Conservation (phyloP, 2,329 filamentous ascomycete genomes). For the Elsinoe perseae region DNA sequence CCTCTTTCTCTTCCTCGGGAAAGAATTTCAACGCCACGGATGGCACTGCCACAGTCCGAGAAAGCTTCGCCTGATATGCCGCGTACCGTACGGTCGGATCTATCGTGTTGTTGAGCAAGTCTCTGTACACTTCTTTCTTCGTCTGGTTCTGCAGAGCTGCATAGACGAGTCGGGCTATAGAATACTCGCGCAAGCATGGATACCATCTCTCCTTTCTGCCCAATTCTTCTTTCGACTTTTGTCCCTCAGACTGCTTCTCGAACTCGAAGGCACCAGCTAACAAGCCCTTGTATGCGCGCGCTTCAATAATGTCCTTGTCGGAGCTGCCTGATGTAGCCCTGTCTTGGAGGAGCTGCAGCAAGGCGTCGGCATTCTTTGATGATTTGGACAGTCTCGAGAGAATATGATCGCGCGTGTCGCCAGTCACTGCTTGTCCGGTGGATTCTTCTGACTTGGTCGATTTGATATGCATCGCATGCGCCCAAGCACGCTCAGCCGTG, state of each 20-base stretch:
- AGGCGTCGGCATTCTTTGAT: slow-evolving; percentile 57
- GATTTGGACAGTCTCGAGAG: slow-evolving; percentile 81
- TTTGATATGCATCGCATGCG: slow-evolving; percentile 93
- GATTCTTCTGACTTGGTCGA: slow-evolving; percentile 69
- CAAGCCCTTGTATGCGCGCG: slow-evolving; percentile 71
- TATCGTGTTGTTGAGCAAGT: slow-evolving; percentile 74
- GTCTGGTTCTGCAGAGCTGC: slow-evolving; percentile 59
- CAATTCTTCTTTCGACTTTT: slow-evolving; percentile 31
- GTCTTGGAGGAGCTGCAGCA: slow-evolving; percentile 60
- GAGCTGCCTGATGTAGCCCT: slow-evolving; percentile 56
- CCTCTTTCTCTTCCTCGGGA: slow-evolving; percentile 52
- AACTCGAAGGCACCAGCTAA: slow-evolving; percentile 71
- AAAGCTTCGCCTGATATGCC: slow-evolving; percentile 82
- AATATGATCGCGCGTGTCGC: slow-evolving; percentile 77
- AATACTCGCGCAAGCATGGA: slow-evolving; percentile 64
- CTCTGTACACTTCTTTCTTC: slow-evolving; percentile 73
- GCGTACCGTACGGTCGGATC: slow-evolving; percentile 93
- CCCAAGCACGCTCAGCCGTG: slow-evolving; percentile 85
- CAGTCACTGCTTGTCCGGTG: slow-evolving; percentile 62
- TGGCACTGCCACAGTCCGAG: slow-evolving; percentile 73
- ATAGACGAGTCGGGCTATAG: slow-evolving; percentile 75
- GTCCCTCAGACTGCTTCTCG: slow-evolving; percentile 62
- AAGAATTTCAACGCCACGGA: slow-evolving; percentile 75
- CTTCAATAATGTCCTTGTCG: slow-evolving; percentile 69
- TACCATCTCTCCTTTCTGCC: slow-evolving; percentile 57